Evolutionary conservation across 2,329 filamentous ascomycete genomes (phyloP).

Genomic region (Colletotrichum higginsianum): DNA sequence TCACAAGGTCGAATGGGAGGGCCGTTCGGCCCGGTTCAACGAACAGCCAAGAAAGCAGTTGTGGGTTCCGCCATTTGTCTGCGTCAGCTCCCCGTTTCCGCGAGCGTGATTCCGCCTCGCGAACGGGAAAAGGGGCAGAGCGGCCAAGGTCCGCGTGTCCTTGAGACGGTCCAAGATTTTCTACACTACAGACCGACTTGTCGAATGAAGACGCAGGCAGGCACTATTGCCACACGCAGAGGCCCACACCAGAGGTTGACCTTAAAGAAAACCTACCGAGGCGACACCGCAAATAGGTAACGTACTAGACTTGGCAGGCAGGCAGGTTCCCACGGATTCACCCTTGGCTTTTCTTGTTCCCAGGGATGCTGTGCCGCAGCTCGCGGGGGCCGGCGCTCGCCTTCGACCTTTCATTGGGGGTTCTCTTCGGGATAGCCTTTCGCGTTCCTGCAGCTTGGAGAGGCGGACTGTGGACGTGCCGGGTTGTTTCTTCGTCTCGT

Average conservation of each 20-base stretch:
- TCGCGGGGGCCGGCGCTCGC: conserved; percentile 8
- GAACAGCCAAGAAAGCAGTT: conserved; percentile 23
- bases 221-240: neutral
- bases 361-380: neutral
- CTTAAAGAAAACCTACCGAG: neutral
- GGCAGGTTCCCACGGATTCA: neutral
- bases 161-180: neutral
- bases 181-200: neutral
- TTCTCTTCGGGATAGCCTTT: neutral
- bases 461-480: neutral
- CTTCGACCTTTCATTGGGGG: conserved; percentile 4
- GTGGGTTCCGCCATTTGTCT: conserved; percentile 15
- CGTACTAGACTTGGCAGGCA: neutral
- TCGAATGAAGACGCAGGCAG: conserved; percentile 10
- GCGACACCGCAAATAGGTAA: neutral
- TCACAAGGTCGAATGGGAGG: conserved; percentile 10
- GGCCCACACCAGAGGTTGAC: no score
- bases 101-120: neutral
- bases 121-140: conserved; percentile 5
- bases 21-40: conserved; percentile 32
- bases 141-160: conserved; percentile 25
- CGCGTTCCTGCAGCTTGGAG: conserved; percentile 7
- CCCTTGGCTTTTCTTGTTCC: neutral
- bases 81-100: neutral
- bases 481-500: neutral